Base-by-base conservation (phyloP, 345 rosid genomes). In the Hevea brasiliensis region DNA sequence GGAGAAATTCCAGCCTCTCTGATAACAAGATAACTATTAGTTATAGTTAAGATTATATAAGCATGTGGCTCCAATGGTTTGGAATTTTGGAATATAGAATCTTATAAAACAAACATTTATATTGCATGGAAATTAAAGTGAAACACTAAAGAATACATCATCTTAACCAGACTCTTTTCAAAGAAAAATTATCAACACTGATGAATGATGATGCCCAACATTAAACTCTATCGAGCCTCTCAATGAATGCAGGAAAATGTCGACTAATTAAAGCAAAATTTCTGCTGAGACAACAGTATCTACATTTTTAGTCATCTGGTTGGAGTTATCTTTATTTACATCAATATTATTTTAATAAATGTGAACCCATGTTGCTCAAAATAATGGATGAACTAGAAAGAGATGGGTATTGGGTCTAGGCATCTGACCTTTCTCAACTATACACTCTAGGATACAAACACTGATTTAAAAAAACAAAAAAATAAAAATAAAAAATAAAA, bases 1-100 rank as follows among this genome's bases (percentile, higher is more conserved):
- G 67, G 42, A 70, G 79, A 67, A 79, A 62, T 76, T 76, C 83
- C 84, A 75, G 66, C 62, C 51, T 85, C 95, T 84, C 27, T 73
- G 45, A 45, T 76, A 72, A 76, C 72, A 71, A 13, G 56, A 42
- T 68, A 72, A 21, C 29, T 24, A 50, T 78, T 47, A 76, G 72
- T 41, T n/a, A 66, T 48, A 50, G 40, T 20, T 24, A 47, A 73
- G 2, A 45, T 24, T 8, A 66, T 2, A 51, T 41, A 10, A 3
- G 21, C 4, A 59, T 1, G 59, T 6, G 45, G 27, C 65, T 6
- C 35, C 3, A 23, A 51, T 24, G 51, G 37, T 18, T 48, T 8
- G 12, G 45, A 23, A 32, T 60, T 20, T 50, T 17, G 5, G 10
- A 27, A 51, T 21, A 47, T 26, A 45, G 23, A 12, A 62, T 57